Evolutionary conservation across 2,329 filamentous ascomycete genomes (phyloP).

Genomic region (Lecanosticta acicola): DNA sequence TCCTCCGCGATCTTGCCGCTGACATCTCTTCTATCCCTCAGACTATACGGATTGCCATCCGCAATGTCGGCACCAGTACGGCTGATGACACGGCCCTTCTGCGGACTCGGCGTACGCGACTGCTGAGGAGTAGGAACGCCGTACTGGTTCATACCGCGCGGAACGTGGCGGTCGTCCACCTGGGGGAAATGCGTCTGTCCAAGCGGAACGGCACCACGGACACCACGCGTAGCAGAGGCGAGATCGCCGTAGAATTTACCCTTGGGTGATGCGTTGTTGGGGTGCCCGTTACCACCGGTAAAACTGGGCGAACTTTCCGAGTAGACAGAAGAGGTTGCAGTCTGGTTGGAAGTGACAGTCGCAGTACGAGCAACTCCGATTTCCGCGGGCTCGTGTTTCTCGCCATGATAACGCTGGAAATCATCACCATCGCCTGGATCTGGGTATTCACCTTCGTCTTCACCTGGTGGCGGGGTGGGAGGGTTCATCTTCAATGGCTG

Average conservation of each 20-base stretch:
- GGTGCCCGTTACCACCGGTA: conserved; percentile 3
- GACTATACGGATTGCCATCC: conserved; percentile 30
- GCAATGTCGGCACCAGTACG: conserved; percentile 44
- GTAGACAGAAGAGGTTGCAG: conserved; percentile 30
- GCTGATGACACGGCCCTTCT: conserved; percentile 40
- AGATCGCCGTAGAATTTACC: conserved; percentile 45
- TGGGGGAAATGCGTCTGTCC: conserved; percentile 13
- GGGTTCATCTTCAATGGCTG: conserved; percentile 46
- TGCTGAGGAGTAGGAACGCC: conserved; percentile 14
- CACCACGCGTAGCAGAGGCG: conserved; percentile 37
- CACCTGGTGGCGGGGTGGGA: conserved; percentile 35
- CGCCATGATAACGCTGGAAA: conserved; percentile 7
- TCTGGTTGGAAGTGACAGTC: conserved; percentile 27
- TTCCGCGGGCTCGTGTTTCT: conserved; percentile 12
- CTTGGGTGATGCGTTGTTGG: conserved; percentile 34
- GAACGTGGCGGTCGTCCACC: conserved; percentile 2
- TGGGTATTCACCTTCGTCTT: conserved; percentile 2
- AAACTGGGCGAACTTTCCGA: conserved; percentile 30
- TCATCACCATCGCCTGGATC: conserved; percentile 1
- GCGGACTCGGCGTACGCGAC: conserved; percentile 17
- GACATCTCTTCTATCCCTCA: conserved; percentile 52
- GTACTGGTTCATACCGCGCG: conserved; percentile 6
- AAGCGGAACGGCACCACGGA: conserved; percentile 26
- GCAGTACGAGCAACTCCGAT: conserved; percentile 28
- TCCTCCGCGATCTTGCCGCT: conserved; percentile 72